Conservation (phyloP, 805 yeast genomes). For the Candida odintsovae region DNA sequence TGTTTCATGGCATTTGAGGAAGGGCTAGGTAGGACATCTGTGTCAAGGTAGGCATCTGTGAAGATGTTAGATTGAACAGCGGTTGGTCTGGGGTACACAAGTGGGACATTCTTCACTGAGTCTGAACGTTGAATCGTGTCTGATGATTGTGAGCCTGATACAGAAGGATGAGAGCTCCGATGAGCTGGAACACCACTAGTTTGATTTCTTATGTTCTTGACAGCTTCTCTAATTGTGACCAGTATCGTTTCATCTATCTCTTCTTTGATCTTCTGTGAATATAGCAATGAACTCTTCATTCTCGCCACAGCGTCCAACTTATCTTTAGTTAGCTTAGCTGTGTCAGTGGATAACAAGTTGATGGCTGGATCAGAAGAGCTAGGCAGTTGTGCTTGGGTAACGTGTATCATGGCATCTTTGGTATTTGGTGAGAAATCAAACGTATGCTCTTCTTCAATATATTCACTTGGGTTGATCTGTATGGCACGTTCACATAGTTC, state of each 20-base stretch:
- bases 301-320: constrained; percentile 69
- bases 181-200: constrained; percentile 11
- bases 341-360: constrained; percentile 56
- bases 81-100: constrained; percentile 22
- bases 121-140: constrained; percentile 4
- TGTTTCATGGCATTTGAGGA: constrained; percentile 5
- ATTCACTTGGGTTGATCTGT: constrained; percentile 66
- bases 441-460: constrained; percentile 23
- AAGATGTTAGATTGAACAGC: constrained; percentile 26
- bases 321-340: constrained; percentile 50
- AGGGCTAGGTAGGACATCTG: constrained; percentile 36
- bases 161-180: constrained; percentile 5
- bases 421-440: constrained; percentile 55
- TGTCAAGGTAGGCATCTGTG: constrained; percentile 34
- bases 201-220: constrained; percentile 38
- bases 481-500: constrained; percentile 75
- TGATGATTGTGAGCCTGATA: constrained; percentile 5
- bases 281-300: constrained; percentile 66
- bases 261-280: constrained; percentile 66
- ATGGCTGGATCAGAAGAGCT: constrained; percentile 63
- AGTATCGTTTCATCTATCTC: constrained; percentile 73
- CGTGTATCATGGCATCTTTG: constrained; percentile 43
- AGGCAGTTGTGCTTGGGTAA: constrained; percentile 35
- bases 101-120: background rate
- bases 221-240: constrained; percentile 55